A percentile compares a stretch with the other conserved stretches of the same genome.
phyloP scores from a whole-genome alignment of 495 filamentous ascomycete genomes.

The Aspergillus indologenus region DNA sequence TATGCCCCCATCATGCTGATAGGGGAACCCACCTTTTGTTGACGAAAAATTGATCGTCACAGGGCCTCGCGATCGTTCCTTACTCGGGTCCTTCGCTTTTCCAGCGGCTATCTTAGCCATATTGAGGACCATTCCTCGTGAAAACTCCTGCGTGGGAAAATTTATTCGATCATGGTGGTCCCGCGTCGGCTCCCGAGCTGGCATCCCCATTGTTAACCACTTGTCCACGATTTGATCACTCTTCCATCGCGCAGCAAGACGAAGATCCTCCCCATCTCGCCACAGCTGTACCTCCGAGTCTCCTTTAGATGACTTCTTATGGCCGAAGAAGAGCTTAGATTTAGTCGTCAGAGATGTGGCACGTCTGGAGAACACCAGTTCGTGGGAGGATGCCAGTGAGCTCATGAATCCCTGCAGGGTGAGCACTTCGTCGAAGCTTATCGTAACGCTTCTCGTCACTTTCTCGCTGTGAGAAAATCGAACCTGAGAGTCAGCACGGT shows the following conservation, averaged over 20 bases:
- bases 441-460: slow-evolving; percentile 16
- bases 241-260: slow-evolving; percentile 33
- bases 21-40: slow-evolving; percentile 25
- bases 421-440: slow-evolving; percentile 29
- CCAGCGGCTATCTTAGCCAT: slow-evolving; percentile 33
- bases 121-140: slow-evolving; percentile 33
- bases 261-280: slow-evolving; percentile 24
- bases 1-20: background rate
- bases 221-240: slow-evolving; percentile 30
- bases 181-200: slow-evolving; percentile 14
- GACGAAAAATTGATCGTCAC: slow-evolving; percentile 32
- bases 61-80: slow-evolving; percentile 23
- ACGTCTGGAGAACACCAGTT: slow-evolving; percentile 34
- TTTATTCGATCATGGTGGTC: slow-evolving; percentile 30
- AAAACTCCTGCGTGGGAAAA: slow-evolving; percentile 23
- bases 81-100: slow-evolving; percentile 23
- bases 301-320: slow-evolving; percentile 32
- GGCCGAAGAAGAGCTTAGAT: slow-evolving; percentile 20
- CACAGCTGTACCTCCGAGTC: slow-evolving; percentile 36
- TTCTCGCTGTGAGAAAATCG: slow-evolving; percentile 40
- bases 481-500: slow-evolving; percentile 25
- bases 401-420: slow-evolving; percentile 30
- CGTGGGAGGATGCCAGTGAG: slow-evolving; percentile 29
- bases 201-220: slow-evolving; percentile 34
- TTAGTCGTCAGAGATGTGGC: slow-evolving; percentile 33